Evolutionary conservation across 2,329 filamentous ascomycete species (phyloP).

Genomic region (Cladosporium cucumerinum): DNA sequence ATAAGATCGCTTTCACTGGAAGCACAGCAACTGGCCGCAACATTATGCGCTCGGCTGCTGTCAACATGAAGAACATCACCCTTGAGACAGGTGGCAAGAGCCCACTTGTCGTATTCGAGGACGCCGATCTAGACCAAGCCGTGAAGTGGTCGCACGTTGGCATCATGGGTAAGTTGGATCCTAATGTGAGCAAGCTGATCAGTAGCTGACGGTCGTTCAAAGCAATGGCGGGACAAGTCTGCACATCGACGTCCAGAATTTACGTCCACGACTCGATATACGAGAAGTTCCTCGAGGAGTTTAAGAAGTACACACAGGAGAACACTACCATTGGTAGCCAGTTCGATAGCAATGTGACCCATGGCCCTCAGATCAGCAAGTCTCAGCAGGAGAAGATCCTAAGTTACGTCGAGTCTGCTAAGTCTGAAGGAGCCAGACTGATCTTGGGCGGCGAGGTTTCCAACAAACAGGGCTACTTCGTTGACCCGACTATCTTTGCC

Average conservation of each 20-base stretch:
- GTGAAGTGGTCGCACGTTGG: constrained; percentile 65
- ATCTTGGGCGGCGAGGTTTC: constrained; percentile 25
- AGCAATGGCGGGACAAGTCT: constrained; percentile 49
- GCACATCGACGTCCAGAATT: constrained; percentile 57
- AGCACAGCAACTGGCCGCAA: constrained; percentile 68
- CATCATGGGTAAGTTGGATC: constrained; percentile 53
- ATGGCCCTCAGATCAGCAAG: constrained; percentile 72
- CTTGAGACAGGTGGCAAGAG: constrained; percentile 62
- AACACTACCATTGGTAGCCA: constrained; percentile 67
- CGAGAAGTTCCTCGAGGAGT: constrained; percentile 61
- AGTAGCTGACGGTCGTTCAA: background rate
- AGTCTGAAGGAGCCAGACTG: constrained; percentile 37
- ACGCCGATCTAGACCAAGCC: constrained; percentile 57
- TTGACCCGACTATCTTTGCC: constrained; percentile 58
- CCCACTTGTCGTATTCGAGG: constrained; percentile 56
- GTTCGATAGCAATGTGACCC: constrained; percentile 66
- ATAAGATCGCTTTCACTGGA: constrained; percentile 78
- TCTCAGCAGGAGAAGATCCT: constrained; percentile 68
- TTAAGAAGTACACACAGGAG: constrained; percentile 57
- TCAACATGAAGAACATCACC: constrained; percentile 61
- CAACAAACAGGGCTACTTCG: constrained; percentile 60
- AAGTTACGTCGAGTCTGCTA: constrained; percentile 66
- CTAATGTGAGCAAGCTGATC: too few species aligned
- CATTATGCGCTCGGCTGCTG: constrained; percentile 71
- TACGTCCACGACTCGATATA: constrained; percentile 56